A percentile compares a stretch with the other conserved stretches of the same genome.
phyloP scores from a whole-genome alignment of 2,329 filamentous ascomycete species.

The Fusarium stilboides region DNA sequence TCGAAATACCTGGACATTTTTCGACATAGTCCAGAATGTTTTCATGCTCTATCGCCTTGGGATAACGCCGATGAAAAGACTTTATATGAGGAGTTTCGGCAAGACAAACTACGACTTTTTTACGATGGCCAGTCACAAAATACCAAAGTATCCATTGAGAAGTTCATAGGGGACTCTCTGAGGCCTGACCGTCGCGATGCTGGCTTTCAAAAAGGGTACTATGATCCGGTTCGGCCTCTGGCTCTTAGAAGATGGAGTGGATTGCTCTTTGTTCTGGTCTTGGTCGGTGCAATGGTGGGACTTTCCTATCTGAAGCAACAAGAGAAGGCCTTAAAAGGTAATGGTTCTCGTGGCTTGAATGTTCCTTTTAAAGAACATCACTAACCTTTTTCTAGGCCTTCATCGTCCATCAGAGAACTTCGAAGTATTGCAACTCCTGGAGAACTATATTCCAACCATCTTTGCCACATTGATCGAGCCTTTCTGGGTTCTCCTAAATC shows the following conservation, averaged over 20 bases:
- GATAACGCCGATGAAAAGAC: constrained; percentile 36
- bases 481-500: constrained; percentile 69
- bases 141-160: background rate
- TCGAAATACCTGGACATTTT: constrained; percentile 39
- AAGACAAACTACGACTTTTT: constrained; percentile 40
- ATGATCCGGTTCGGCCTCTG: constrained; percentile 47
- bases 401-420: constrained; percentile 51
- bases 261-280: constrained; percentile 14
- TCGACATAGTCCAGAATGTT: constrained; percentile 24
- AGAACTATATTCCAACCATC: constrained; percentile 68
- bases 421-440: constrained; percentile 56
- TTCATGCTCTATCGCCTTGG: constrained; percentile 11
- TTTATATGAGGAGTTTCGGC: constrained; percentile 3
- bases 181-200: background rate
- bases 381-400: constrained; percentile 47
- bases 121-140: background rate
- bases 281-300: constrained; percentile 30
- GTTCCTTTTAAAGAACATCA: background rate
- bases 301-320: constrained; percentile 47
- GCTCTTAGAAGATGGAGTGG: constrained; percentile 40
- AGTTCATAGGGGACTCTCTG: background rate
- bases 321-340: constrained; percentile 43
- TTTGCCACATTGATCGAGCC: constrained; percentile 71
- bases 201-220: constrained; percentile 31
- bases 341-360: background rate